phyloP scores from a whole-genome alignment of 345 rosid species.

The Bruguiera sexangula region DNA sequence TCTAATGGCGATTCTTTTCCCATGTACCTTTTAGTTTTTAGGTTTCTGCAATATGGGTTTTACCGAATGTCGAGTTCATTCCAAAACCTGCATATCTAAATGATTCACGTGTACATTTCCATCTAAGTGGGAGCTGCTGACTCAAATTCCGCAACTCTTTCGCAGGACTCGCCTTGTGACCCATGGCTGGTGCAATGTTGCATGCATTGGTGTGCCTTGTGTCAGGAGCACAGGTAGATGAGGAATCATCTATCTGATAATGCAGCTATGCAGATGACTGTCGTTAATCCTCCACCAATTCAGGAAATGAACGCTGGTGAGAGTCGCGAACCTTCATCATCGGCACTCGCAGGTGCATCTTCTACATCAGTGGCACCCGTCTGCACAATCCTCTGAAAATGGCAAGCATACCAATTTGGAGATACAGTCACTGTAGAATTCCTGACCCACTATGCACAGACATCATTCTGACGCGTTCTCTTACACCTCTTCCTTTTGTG shows the following conservation, averaged over 20 bases:
- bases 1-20: conserved; percentile 55
- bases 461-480: neutral
- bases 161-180: conserved; percentile 79
- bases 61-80: no score
- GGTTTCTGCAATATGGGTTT: neutral
- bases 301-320: conserved; percentile 64
- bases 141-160: neutral
- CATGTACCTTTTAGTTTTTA: neutral
- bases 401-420: conserved; percentile 40
- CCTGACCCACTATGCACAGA: neutral
- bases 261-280: conserved; percentile 35
- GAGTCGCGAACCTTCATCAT: conserved; percentile 24
- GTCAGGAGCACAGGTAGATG: conserved; percentile 94
- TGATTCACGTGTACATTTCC: no score
- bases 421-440: conserved; percentile 49
- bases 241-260: conserved; percentile 68
- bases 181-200: conserved; percentile 83
- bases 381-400: conserved; percentile 41
- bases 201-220: conserved; percentile 88
- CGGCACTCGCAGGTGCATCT: neutral
- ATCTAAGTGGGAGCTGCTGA: neutral
- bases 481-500: neutral
- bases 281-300: conserved; percentile 67
- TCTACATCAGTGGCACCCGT: neutral
- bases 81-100: no score